Evolutionary conservation across 306 rosid species (phyloP), one percentile per base, ranked within the genome.

Genomic region (Ormosia semicastrata): DNA sequence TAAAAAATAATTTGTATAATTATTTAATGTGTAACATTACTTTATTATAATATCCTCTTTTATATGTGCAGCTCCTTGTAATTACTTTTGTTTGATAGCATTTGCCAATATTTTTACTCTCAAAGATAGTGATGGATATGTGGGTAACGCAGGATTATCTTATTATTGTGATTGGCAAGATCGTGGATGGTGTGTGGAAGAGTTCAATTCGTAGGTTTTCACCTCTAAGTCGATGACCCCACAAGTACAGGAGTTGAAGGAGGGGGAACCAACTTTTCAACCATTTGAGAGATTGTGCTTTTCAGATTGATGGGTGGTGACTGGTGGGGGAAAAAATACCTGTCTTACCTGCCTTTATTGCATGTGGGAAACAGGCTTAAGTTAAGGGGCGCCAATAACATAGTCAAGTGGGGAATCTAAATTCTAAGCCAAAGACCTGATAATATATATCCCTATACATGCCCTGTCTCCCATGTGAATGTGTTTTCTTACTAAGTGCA

Each of bases 231-330:
- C 52, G 56, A 70, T 70, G 79, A 78, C 74, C 84, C 80, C 84
- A 80, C 84, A 74, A 56, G 74, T 3, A 34, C 66, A 34, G 49
- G 83, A 79, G 43, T 70, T 79, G 74, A 39, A 78, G 79, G n/a
- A 49, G 75, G 84, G 83, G 82, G 80, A 75, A 36, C 72, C 79
- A 52, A 24, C 85, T 82, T 87, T 80, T 81, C 60, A 77, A 79
- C 76, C 77, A 67, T 59, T 66, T 80, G 82, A 85, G 82, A 85
- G 77, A 85, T 83, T 68, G 74, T 83, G 85, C 85, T 79, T 78
- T 77, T 72, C 32, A 15, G 39, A 67, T 78, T 80, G 84, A 71
- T 56, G 53, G 65, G 75, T 30, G 81, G 82, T 81, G 76, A 77
- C 15, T 47, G 57, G 57, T 40, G 49, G 63, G 47, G 36, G 57